phyloP scores from a whole-genome alignment of 2,329 filamentous ascomycete species.

The Colletotrichum sp. region DNA sequence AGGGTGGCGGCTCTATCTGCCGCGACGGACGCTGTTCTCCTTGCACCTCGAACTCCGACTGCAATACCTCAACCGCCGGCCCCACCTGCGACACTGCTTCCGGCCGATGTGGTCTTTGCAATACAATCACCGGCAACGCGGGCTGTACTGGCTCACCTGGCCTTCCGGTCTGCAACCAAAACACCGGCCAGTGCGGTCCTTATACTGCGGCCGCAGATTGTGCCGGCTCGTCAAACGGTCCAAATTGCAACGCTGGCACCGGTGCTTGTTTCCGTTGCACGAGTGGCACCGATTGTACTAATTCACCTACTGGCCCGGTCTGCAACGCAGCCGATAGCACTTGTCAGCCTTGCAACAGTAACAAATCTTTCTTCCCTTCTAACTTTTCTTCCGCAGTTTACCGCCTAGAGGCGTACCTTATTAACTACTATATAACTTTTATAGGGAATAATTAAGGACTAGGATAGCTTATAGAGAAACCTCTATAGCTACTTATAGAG shows the following conservation, averaged over 20 bases:
- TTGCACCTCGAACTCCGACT: not conserved
- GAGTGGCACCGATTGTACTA: not conserved
- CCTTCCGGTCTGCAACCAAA: not conserved
- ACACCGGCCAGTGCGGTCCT: not conserved
- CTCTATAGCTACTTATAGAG: no score
- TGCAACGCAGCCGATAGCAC: not conserved
- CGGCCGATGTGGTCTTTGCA: not conserved
- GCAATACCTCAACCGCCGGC: not conserved
- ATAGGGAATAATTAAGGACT: no score
- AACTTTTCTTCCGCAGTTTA: no score
- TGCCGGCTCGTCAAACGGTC: not conserved
- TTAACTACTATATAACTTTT: no score
- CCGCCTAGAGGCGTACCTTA: no score
- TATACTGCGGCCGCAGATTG: not conserved
- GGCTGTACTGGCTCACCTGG: not conserved
- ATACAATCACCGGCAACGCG: not conserved
- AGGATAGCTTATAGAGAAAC: no score
- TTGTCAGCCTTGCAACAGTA: not conserved
- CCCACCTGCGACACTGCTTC: not conserved
- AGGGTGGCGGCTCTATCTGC: not conserved
- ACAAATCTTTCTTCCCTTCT: no score
- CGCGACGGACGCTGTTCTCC: not conserved
- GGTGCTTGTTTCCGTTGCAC: not conserved
- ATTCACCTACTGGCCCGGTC: not conserved
- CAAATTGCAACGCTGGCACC: not conserved